Evolutionary conservation across 1,284 basidiomycete species (phyloP), one percentile per base, ranked within the genome.

Genomic region (Melanopsichium pennsylvanicum): DNA sequence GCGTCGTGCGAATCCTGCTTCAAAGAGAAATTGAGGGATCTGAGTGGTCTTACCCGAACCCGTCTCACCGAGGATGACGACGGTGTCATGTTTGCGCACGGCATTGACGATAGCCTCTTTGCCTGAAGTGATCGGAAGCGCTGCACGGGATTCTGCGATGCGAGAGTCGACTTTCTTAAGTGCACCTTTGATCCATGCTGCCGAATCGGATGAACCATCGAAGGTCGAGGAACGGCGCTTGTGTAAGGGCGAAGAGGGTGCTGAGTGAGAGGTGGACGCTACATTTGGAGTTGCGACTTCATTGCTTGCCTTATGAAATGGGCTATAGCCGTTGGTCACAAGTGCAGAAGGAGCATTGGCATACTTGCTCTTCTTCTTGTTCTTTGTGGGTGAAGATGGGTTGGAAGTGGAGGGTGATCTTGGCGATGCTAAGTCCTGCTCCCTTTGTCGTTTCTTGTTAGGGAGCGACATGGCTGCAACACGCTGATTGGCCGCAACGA

Each of bases 31-130:
- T 22, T 78, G 73, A 4, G 73, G 75, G 10, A 75, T 69, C 48
- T 72, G 74, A 40, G 95, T 98, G 0, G 95, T 97, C 84, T 98
- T 98, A 62, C 95, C 95, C 22, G 93, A 96, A 31, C 95, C 96
- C 0, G 95, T 98, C 83, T 98, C 95, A 47, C 94, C 95, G 15
- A 98, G 85, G 21, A 98, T 86, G 44, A 98, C 88, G 1, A 91
- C 90, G 4, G 96, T 92, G 80, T 96, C 91, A 81, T 95, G 88
- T 38, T 86, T 83, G 36, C 85, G 82, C 1, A 79, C 63, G 9
- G 60, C 61, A 4, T 72, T 49, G 5, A 76, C 45, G 51, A 61
- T 50, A 33, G 45, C 62, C 33, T 75, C 51, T 27, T 70, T 70
- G 16, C 73, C 76, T 0, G 70, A 66, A 40, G 60, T 58, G 32